A percentile compares a stretch with the other conserved stretches of the same genome.
Evolutionary conservation across 352 stramenopile genomes (phyloP).

Genomic region (Phytophthora macrochlamydospora): DNA sequence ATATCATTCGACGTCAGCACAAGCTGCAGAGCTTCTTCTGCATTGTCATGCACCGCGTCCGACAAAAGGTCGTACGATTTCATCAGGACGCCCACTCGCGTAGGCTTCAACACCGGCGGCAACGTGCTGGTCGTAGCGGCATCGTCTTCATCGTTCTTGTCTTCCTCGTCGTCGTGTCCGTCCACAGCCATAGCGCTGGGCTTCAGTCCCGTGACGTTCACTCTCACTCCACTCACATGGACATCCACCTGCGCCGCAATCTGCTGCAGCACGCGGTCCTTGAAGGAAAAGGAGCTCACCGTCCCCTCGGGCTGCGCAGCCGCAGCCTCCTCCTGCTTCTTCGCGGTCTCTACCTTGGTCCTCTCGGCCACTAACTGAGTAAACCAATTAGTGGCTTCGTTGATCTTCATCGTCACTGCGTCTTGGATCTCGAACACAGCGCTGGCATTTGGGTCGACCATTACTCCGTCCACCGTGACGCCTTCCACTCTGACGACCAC

Average conservation of each 20-base stretch:
- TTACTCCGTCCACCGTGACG: slow-evolving; percentile 43
- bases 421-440: slow-evolving; percentile 54
- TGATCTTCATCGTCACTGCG: slow-evolving; percentile 60
- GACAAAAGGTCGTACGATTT: slow-evolving; percentile 47
- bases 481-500: slow-evolving; percentile 60
- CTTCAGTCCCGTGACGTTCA: slow-evolving; percentile 42
- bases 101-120: slow-evolving; percentile 31
- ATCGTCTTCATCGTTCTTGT: slow-evolving; percentile 30
- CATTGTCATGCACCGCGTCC: slow-evolving; percentile 49
- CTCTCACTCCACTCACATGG: slow-evolving; percentile 46
- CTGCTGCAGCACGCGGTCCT: slow-evolving; percentile 66
- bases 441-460: slow-evolving; percentile 49
- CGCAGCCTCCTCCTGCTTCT: slow-evolving; percentile 32
- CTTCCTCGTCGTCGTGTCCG: slow-evolving; percentile 32
- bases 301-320: slow-evolving; percentile 7
- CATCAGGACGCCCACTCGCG: slow-evolving; percentile 40
- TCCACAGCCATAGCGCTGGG: slow-evolving; percentile 27
- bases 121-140: slow-evolving; percentile 31
- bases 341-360: slow-evolving; percentile 36
- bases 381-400: slow-evolving; percentile 46
- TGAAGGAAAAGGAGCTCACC: slow-evolving; percentile 52
- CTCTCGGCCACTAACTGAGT: slow-evolving; percentile 40
- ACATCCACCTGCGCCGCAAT: slow-evolving; percentile 67
- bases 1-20: slow-evolving; percentile 59
- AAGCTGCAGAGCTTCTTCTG: slow-evolving; percentile 49